phyloP scores from a whole-genome alignment of 805 yeast genomes.

The Monosporozyma solicola region DNA sequence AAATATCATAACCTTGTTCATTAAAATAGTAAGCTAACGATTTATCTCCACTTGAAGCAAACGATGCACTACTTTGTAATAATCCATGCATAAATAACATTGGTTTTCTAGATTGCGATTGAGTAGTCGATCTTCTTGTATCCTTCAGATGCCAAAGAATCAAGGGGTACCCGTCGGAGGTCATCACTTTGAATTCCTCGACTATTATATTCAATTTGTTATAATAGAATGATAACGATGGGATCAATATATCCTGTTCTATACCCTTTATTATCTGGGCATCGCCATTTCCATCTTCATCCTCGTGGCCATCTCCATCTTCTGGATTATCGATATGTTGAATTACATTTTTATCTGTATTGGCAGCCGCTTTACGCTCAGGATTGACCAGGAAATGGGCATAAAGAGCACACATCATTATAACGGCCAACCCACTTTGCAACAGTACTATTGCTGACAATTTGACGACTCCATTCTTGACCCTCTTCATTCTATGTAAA shows the following conservation, averaged over 20 bases:
- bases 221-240: constrained; percentile 63
- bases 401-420: constrained; percentile 4
- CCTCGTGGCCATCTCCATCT: not conserved
- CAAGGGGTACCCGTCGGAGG: constrained; percentile 75
- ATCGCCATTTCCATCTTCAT: not conserved
- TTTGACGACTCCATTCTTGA: not conserved
- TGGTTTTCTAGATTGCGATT: constrained; percentile 41
- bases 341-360: not conserved
- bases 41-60: constrained; percentile 65
- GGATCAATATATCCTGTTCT: constrained; percentile 25
- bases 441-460: not conserved
- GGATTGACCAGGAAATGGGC: not conserved
- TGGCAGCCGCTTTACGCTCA: not conserved
- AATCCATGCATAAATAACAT: constrained; percentile 77
- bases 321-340: not conserved
- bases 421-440: constrained; percentile 1
- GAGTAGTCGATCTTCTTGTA: constrained; percentile 3
- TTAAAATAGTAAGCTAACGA: constrained; percentile 57
- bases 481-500: not conserved
- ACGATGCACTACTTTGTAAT: constrained; percentile 80
- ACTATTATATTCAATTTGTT: constrained; percentile 50
- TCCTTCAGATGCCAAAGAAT: constrained; percentile 42
- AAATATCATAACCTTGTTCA: constrained; percentile 65
- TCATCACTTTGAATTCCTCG: constrained; percentile 49
- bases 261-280: not conserved